phyloP scores from a whole-genome alignment of 306 rosid genomes.

The Citrullus colocynthis region DNA sequence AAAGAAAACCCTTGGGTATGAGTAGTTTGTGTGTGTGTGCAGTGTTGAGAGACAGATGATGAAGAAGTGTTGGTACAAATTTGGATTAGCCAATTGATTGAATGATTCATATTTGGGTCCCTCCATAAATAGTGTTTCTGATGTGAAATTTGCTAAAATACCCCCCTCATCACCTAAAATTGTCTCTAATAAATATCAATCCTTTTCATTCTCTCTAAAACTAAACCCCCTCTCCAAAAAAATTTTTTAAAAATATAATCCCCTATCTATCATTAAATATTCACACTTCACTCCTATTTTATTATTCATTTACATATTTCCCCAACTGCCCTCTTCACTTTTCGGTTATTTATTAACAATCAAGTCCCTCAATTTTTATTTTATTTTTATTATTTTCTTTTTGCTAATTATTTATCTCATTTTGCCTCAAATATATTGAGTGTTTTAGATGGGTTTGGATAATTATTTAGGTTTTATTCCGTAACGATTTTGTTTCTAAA shows the following conservation, averaged over 20 bases:
- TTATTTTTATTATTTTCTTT: no score
- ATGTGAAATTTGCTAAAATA: neutral
- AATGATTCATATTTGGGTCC: conserved; percentile 14
- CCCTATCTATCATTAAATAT: no score
- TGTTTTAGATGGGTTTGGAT: no score
- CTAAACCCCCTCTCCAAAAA: no score
- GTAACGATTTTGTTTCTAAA: no score
- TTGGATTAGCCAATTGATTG: conserved; percentile 13
- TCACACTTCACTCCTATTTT: neutral
- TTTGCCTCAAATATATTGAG: no score
- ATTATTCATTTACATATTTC: neutral
- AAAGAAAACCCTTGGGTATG: neutral
- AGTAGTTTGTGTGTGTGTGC: neutral
- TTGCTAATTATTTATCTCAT: no score
- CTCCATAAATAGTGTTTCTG: neutral
- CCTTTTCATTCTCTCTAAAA: neutral
- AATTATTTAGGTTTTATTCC: no score
- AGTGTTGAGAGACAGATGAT: conserved; percentile 5
- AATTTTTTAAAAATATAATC: neutral
- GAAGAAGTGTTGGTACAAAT: conserved; percentile 7
- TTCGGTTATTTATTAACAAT: neutral
- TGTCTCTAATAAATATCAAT: neutral
- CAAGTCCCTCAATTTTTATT: no score
- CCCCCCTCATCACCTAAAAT: neutral
- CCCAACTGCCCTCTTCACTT: neutral